Evolutionary conservation across 2,329 filamentous ascomycete genomes (phyloP), one percentile per base, ranked within the genome.

Genomic region (Microsporum ferrugineum): DNA sequence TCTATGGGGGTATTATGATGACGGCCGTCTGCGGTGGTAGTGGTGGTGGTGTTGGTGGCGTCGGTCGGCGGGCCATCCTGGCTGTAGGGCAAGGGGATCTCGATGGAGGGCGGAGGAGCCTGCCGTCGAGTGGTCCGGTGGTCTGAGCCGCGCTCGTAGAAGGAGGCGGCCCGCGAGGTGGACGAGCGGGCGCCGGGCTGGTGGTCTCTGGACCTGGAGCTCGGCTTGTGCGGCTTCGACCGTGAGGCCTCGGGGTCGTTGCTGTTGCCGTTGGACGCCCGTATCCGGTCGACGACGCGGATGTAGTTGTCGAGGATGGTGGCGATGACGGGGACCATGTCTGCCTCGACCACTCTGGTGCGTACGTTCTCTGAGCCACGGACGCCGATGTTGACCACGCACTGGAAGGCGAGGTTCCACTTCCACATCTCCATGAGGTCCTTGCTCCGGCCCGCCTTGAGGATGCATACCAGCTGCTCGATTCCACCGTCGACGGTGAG

Each of bases 381-480:
- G 63, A 99, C 92, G 61, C 94, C 94, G 71, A 99, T 97, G 75
- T 99, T 99, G 72, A 99, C 94, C 66, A 97, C 91, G 74, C 94
- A 99, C 76, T 97, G 94, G 75, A 99, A 99, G 59, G 94, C 94
- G 65, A 99, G 82, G 71, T 96, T 99, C 94, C 94, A 99, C 77
- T 97, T 97, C 94, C 94, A 99, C 89, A 96, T 96, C 74, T 96
- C 92, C 92, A 97, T 96, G 86, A 96, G 88, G 73, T 99, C 92
- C 76, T 91, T 95, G 77, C 89, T 96, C 72, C 94, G 84, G 65
- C 94, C 94, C 76, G 96, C 90, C 77, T 99, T 99, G 74, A 99
- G 84, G 71, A 99, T 96, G 82, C 91, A 96, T 72, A 99, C 89
- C 68, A 99, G 80, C 66, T 92, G 82, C 79, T 99, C 94, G 74